Evolutionary conservation across 2,329 filamentous ascomycete genomes (phyloP), one percentile per base, ranked within the genome.

Genomic region (Scytalidium lignicola): DNA sequence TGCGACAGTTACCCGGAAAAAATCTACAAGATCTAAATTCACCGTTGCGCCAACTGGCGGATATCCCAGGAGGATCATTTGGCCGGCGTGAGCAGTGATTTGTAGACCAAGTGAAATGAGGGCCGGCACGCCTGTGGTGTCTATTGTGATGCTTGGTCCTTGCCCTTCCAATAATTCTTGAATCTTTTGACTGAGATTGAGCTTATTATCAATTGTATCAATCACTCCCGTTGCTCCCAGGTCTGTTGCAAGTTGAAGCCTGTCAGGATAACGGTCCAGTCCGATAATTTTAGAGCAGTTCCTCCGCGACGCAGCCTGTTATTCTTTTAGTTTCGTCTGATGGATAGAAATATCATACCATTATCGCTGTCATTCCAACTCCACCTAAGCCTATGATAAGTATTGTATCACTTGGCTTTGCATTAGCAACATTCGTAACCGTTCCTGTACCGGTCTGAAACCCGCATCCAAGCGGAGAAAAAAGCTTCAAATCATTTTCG

Each of bases 161-260:
- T 61, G 62, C 22, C 52, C 56, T 0, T 58, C 55, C n/a, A n/a
- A n/a, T 4, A 67, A 51, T 15, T 61, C 55, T 32, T 59, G 55
- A 8, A 71, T 46, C 0, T 55, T 57, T 19, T 58, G 51, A 9
- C 57, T 61, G 13, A 71, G 53, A 46, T 67, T 54, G 9, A 17
- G n/a, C 0, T 48, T 40, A 3, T 57, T 49, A 7, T 54, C 50
- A 41, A 56, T 64, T 5, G 66, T 62, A 51, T 71, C 68, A 43
- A 74, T 53, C 0, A 57, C 61, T 23, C 69, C 56, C 12, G 71
- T 74, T 3, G 74, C 74, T 18, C 74, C 74, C 3, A 75, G 60
- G 32, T 65, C 61, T 48, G 45, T 51, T 13, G 63, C 63, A 18
- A 61, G 7, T 29, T 55, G 48, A 10, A 63, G 22, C 9, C 62